Evolutionary conservation across 1,284 basidiomycete genomes (phyloP).

Genomic region (Puccinia hordei): DNA sequence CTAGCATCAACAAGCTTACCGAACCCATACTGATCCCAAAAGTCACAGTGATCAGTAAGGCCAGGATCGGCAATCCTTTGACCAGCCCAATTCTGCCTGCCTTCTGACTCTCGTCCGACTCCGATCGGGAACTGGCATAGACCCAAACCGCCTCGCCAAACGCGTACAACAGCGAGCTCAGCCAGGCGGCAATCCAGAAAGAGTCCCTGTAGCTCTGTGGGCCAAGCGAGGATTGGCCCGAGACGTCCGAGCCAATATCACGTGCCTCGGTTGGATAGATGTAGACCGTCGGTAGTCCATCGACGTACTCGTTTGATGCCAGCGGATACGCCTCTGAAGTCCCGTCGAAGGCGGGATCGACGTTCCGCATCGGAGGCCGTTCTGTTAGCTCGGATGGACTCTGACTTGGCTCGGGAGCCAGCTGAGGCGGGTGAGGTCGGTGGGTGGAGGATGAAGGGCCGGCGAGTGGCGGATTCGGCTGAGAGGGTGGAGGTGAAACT

Average conservation of each 20-base stretch:
- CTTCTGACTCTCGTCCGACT: not conserved
- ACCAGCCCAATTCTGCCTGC: not conserved
- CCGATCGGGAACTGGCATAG: not conserved
- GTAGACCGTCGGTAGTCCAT: conserved; percentile 24
- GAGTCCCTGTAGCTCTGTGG: conserved; percentile 45
- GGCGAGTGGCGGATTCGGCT: not conserved
- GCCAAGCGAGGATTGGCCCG: conserved; percentile 32
- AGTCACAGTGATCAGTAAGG: conserved; percentile 32
- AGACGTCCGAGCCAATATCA: conserved; percentile 43
- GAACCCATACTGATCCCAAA: conserved; percentile 34
- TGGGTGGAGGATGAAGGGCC: not conserved
- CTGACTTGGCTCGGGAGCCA: not conserved
- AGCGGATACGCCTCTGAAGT: conserved; percentile 6
- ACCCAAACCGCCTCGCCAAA: conserved; percentile 37
- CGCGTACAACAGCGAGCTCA: conserved; percentile 39
- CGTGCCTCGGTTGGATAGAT: conserved; percentile 49
- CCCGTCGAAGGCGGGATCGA: not conserved
- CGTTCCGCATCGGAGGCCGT: not conserved
- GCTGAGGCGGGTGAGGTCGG: not conserved
- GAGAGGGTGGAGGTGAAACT: not conserved
- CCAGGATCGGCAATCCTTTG: conserved; percentile 33
- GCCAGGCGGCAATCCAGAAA: conserved; percentile 46
- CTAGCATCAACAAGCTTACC: conserved; percentile 31
- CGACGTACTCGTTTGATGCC: conserved; percentile 1
- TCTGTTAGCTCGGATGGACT: conserved; percentile 24